Conservation (phyloP, 2,329 filamentous ascomycete genomes). For the Amauroascus verrucosus region DNA sequence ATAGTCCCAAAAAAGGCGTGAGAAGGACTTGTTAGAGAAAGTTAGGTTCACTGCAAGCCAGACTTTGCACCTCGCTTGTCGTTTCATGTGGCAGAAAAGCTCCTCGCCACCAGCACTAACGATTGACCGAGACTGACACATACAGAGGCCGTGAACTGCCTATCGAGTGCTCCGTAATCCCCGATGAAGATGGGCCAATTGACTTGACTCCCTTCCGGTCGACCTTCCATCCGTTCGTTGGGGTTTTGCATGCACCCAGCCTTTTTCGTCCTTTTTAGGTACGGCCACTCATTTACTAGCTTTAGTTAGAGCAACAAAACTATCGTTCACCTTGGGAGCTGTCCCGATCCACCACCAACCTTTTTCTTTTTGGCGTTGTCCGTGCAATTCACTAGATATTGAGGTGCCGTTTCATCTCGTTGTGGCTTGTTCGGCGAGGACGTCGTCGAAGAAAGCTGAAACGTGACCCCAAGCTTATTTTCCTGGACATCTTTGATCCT, state of each 20-base stretch:
- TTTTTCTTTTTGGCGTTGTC: not conserved
- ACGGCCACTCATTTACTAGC: no score
- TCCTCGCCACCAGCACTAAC: not conserved
- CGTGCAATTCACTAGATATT: not conserved
- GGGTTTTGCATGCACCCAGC: no score
- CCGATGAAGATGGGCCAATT: not conserved
- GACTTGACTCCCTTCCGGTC: not conserved
- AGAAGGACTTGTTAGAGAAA: not conserved
- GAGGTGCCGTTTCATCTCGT: not conserved
- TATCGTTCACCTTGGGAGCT: not conserved
- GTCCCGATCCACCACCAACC: no score
- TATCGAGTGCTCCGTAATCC: not conserved
- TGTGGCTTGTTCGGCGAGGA: not conserved
- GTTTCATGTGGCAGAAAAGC: slow-evolving; percentile 4
- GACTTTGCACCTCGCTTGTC: not conserved
- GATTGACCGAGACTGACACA: not conserved
- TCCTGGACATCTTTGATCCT: not conserved
- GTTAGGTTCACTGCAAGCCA: slow-evolving; percentile 1
- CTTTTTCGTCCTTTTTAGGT: no score
- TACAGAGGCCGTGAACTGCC: not conserved
- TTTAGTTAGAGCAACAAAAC: not conserved
- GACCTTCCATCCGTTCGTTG: no score
- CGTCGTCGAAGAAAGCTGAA: slow-evolving; percentile 2
- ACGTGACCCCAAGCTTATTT: not conserved
- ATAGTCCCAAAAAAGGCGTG: not conserved